A percentile compares a stretch with the other conserved stretches of the same genome.
phyloP scores from a whole-genome alignment of 169 alveolate species.

The Plasmodium sp. region DNA sequence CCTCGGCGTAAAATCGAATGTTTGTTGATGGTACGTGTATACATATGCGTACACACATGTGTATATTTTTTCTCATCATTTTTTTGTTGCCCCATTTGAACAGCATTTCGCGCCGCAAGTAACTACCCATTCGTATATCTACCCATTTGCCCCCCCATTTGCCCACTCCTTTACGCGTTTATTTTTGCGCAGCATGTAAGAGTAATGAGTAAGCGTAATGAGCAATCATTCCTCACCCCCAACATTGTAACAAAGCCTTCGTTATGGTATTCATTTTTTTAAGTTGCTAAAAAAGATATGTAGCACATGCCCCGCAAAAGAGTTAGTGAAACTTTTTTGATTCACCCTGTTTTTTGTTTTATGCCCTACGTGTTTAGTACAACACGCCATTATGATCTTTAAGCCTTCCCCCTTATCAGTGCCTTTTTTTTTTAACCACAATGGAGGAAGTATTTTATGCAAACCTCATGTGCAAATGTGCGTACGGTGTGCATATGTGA shows the following conservation, averaged over 20 bases:
- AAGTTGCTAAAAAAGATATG: background rate
- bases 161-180: background rate
- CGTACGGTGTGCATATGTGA: background rate
- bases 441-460: background rate
- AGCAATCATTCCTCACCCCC: background rate
- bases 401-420: background rate
- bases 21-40: constrained; percentile 25
- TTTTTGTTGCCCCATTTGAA: constrained; percentile 27
- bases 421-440: background rate
- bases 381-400: constrained; percentile 1
- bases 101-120: background rate
- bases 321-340: background rate
- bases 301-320: background rate
- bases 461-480: background rate
- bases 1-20: background rate
- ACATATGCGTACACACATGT: background rate
- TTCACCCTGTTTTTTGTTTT: constrained; percentile 11
- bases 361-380: background rate
- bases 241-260: constrained; percentile 21
- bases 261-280: constrained; percentile 5
- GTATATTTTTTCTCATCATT: constrained; percentile 10
- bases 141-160: background rate
- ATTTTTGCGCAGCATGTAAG: background rate
- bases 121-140: background rate
- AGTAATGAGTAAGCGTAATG: background rate